Evolutionary conservation across 306 rosid species (phyloP).

Genomic region (Psophocarpus tetragonolobus): DNA sequence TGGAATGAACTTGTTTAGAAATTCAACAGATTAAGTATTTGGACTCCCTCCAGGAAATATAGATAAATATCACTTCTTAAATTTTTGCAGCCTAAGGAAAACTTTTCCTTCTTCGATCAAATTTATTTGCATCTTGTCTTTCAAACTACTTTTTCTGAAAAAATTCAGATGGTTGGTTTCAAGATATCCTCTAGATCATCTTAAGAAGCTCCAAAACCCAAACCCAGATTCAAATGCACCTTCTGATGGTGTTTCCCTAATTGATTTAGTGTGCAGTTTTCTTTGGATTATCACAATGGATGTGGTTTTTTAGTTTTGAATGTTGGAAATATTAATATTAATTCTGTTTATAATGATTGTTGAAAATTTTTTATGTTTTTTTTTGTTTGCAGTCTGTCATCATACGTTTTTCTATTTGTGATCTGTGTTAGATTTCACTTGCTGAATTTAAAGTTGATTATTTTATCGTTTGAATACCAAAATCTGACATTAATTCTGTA

Average conservation of each 20-base stretch:
- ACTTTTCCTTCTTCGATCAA: neutral
- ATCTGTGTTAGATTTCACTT: neutral
- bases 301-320: neutral
- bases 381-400: neutral
- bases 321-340: neutral
- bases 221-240: constrained; percentile 44
- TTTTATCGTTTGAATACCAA: neutral
- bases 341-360: neutral
- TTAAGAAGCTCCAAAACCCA: constrained; percentile 48
- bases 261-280: neutral
- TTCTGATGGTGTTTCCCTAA: constrained; percentile 27
- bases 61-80: neutral
- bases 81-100: neutral
- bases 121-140: constrained; percentile 2
- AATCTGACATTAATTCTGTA: neutral
- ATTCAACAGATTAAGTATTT: neutral
- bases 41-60: neutral
- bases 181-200: constrained; percentile 45
- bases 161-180: constrained; percentile 41
- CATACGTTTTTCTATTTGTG: neutral
- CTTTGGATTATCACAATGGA: neutral
- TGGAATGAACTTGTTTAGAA: constrained; percentile 11
- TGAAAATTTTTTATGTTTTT: neutral
- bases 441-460: constrained; percentile 4
- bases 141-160: neutral